phyloP scores from a whole-genome alignment of 2,329 filamentous ascomycete species.

The Truncatella angustata region DNA sequence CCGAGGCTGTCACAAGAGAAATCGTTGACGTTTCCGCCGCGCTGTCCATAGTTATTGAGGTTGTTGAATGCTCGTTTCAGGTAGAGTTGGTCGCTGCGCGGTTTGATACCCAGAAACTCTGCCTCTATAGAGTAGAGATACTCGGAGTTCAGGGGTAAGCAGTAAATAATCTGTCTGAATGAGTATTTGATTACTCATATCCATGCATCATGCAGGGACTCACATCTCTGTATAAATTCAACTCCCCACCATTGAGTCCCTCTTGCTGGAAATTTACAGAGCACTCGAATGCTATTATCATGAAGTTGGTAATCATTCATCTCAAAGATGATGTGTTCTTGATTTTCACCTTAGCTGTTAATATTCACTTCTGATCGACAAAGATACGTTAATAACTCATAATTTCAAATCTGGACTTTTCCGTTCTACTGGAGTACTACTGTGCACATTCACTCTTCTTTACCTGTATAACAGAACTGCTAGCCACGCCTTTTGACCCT shows the following conservation, averaged over 20 bases:
- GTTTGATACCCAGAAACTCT: conserved; percentile 32
- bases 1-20: conserved; percentile 42
- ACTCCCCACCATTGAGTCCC: conserved; percentile 29
- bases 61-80: conserved; percentile 41
- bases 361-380: too few relatives aligned
- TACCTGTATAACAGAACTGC: too few relatives aligned
- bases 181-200: background rate
- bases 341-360: too few relatives aligned
- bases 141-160: conserved; percentile 36
- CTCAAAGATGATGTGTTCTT: conserved; percentile 12
- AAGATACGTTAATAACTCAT: too few relatives aligned
- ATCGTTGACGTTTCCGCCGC: conserved; percentile 43
- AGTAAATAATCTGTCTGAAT: conserved; percentile 35
- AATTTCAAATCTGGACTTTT: too few relatives aligned
- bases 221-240: conserved; percentile 26
- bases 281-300: conserved; percentile 22
- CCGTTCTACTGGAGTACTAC: too few relatives aligned
- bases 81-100: conserved; percentile 28
- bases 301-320: conserved; percentile 32
- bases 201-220: background rate
- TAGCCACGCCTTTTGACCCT: too few relatives aligned
- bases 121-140: conserved; percentile 32
- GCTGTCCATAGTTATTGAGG: conserved; percentile 41
- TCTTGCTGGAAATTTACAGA: conserved; percentile 27
- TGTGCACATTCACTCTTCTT: too few relatives aligned